A percentile compares a stretch with the other conserved stretches of the same genome.
These are phyloP conservation scores for Diaporthe citri DNA, from an alignment of 2,329 filamentous ascomycete species.

Conservation along the genomic window DNA sequence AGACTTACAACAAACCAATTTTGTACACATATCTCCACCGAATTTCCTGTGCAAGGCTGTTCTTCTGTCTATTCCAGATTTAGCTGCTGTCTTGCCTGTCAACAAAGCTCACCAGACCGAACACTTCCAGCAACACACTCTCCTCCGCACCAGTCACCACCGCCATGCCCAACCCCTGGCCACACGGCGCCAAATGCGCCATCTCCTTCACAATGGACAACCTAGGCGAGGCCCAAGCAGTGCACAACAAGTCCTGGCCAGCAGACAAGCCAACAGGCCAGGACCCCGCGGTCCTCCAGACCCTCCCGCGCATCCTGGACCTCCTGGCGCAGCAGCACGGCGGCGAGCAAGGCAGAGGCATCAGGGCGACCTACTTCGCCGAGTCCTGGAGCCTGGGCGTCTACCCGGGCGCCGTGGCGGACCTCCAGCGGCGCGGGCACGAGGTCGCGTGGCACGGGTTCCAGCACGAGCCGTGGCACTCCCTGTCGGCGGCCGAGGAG, in stretches of 20 bases:
- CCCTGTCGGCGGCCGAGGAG: slow-evolving; percentile 41
- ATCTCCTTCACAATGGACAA: slow-evolving; percentile 51
- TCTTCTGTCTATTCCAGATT: background rate
- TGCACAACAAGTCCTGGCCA: slow-evolving; percentile 44
- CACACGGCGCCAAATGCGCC: slow-evolving; percentile 44
- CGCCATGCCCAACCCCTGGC: slow-evolving; percentile 42
- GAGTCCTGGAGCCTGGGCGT: slow-evolving; percentile 49
- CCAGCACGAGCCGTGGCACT: slow-evolving; percentile 48
- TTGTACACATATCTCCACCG: too few relatives aligned
- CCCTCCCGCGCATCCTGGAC: slow-evolving; percentile 48
- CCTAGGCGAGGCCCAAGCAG: slow-evolving; percentile 49
- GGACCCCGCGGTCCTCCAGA: slow-evolving; percentile 44
- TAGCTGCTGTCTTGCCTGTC: background rate
- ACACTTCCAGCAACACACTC: background rate
- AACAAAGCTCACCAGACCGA: background rate
- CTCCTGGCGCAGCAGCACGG: slow-evolving; percentile 40
- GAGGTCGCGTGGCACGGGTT: slow-evolving; percentile 50
- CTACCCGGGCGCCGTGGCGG: slow-evolving; percentile 43
- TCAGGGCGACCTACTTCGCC: slow-evolving; percentile 48
- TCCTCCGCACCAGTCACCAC: background rate
- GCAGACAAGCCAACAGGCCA: slow-evolving; percentile 43
- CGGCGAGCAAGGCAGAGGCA: background rate
- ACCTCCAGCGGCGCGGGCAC: slow-evolving; percentile 43
- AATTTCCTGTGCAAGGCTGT: too few relatives aligned
- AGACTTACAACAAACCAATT: background rate